Evolutionary conservation across 202 grass and related monocot species (phyloP).

Genomic region (Hordeum pubiflorum): DNA sequence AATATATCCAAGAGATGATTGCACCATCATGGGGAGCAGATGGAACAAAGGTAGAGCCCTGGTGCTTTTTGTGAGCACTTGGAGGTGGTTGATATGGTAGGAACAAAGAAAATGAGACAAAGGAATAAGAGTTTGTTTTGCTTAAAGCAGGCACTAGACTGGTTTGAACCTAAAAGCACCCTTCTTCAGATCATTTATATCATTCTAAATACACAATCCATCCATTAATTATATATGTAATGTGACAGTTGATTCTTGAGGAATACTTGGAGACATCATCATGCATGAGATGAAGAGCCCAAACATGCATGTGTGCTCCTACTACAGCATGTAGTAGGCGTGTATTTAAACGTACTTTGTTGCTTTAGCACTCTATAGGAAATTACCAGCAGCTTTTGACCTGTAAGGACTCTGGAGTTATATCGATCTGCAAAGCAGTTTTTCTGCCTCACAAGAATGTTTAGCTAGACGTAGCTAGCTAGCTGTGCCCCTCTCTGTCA

Average conservation of each 20-base stretch:
- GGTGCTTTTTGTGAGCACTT: conserved; percentile 79
- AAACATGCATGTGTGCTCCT: not conserved
- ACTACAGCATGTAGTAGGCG: not conserved
- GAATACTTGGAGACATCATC: not conserved
- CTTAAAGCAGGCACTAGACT: conserved; percentile 45
- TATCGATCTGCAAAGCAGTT: not conserved
- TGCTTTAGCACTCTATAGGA: not conserved
- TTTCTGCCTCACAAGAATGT: conserved; percentile 13
- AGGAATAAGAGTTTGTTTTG: conserved; percentile 43
- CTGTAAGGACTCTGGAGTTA: conserved; percentile 1
- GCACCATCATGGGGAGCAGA: conserved; percentile 68
- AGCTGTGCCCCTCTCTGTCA: not conserved
- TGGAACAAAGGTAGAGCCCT: conserved; percentile 73
- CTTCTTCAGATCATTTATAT: conserved; percentile 15
- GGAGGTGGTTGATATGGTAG: conserved; percentile 45
- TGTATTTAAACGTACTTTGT: not conserved
- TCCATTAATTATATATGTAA: not conserved
- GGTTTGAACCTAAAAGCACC: conserved; percentile 37
- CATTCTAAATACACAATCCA: not conserved
- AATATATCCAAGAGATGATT: conserved; percentile 49
- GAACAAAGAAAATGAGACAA: conserved; percentile 53
- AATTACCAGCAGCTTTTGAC: conserved; percentile 27
- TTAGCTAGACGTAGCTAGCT: not conserved
- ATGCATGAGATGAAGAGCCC: not conserved
- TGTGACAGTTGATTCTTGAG: not conserved